phyloP scores from a whole-genome alignment of 2,329 filamentous ascomycete species.

The Fusarium poae region DNA sequence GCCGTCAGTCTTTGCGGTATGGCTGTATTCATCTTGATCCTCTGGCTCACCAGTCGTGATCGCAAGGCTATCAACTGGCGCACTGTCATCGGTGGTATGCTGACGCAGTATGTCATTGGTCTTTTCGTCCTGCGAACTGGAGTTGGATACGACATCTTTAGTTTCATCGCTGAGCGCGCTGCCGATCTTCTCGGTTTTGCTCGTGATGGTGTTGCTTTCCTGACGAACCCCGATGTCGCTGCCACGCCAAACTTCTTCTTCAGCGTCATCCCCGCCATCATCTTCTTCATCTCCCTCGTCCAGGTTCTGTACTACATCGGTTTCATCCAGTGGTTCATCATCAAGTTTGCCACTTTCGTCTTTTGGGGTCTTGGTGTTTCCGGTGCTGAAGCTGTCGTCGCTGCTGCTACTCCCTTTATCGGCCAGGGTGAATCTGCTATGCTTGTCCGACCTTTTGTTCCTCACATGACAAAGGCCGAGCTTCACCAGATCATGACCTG shows the following conservation, averaged over 20 bases:
- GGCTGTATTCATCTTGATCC: conserved; percentile 73
- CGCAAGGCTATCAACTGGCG: conserved; percentile 76
- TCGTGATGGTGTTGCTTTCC: conserved; percentile 77
- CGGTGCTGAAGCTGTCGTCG: conserved; percentile 92
- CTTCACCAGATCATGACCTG: conserved; percentile 94
- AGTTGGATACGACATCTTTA: conserved; percentile 91
- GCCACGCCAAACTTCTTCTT: conserved; percentile 76
- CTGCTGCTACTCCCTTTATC: conserved; percentile 92
- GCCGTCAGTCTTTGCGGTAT: conserved; percentile 86
- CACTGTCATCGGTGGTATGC: conserved; percentile 88
- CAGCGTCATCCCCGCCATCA: conserved; percentile 87
- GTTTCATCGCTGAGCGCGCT: conserved; percentile 83
- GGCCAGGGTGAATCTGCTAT: conserved; percentile 95
- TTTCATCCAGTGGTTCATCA: conserved; percentile 88
- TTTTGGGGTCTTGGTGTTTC: conserved; percentile 91
- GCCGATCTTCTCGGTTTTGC: conserved; percentile 82
- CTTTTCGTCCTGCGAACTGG: conserved; percentile 87
- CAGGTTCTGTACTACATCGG: conserved; percentile 86
- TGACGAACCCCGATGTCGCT: conserved; percentile 63
- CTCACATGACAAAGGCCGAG: conserved; percentile 87
- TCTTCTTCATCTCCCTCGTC: conserved; percentile 96
- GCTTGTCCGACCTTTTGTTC: conserved; percentile 88
- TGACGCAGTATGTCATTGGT: conserved; percentile 88
- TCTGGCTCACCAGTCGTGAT: conserved; percentile 80
- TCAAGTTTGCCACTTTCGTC: conserved; percentile 90